A percentile compares a stretch with the other conserved stretches of the same genome.
Conservation (phyloP, 2,329 filamentous ascomycete genomes). For the Cladosporium oxysporum region DNA sequence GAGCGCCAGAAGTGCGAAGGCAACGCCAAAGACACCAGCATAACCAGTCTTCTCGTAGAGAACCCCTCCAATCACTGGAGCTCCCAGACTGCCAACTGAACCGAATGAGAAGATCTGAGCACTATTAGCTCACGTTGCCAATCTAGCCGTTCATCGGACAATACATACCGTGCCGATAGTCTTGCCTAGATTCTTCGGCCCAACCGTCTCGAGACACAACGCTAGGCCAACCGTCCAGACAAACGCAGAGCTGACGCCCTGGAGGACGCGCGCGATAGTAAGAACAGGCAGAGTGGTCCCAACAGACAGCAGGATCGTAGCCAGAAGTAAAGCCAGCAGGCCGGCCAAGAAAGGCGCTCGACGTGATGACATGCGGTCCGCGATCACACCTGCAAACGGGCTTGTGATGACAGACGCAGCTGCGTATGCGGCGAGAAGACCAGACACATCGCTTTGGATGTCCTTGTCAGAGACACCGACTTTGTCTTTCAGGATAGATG, state of each 20-base stretch:
- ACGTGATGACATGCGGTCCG: conserved; percentile 56
- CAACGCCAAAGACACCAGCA: conserved; percentile 59
- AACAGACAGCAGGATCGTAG: conserved; percentile 57
- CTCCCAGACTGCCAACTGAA: conserved; percentile 57
- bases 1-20: conserved; percentile 54
- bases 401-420: conserved; percentile 55
- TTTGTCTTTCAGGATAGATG: conserved; percentile 57
- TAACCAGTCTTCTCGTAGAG: conserved; percentile 62
- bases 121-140: conserved; percentile 11
- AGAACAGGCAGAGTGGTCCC: conserved; percentile 53
- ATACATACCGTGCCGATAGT: conserved; percentile 57
- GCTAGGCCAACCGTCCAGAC: conserved; percentile 63
- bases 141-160: neutral
- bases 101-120: conserved; percentile 59
- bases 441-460: conserved; percentile 56
- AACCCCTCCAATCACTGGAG: conserved; percentile 61
- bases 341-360: conserved; percentile 61
- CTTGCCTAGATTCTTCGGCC: conserved; percentile 59
- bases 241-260: conserved; percentile 59
- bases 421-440: conserved; percentile 57
- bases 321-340: conserved; percentile 53
- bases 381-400: conserved; percentile 55
- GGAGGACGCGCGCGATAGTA: conserved; percentile 55
- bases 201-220: conserved; percentile 61
- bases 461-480: conserved; percentile 50